Evolutionary conservation across 352 stramenopile genomes (phyloP), one percentile per base, ranked within the genome.

Genomic region (Pythium rishiriense): DNA sequence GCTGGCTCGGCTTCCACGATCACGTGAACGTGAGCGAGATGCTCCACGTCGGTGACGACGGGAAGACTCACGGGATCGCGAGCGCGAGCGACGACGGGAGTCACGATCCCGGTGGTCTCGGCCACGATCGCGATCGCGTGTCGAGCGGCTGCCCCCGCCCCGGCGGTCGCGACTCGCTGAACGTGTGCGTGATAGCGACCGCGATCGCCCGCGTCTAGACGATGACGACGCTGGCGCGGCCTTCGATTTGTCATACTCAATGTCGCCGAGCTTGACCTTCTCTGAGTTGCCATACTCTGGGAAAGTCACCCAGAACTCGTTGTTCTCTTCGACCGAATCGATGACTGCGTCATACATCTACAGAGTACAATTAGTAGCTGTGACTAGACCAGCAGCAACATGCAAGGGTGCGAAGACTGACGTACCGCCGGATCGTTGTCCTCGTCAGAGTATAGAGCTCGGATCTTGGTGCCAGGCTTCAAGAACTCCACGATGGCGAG

Each of bases 241-340:
- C 21, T 73, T 78, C 11, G 67, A 65, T 50, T 70, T 68, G 19
- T 78, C 70, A 53, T 97, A 89, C 77, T 98, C 88, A 58, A 99
- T 97, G 62, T 99, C 96, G 19, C 97, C 97, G 15, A 99, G 73
- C 19, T 75, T 73, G 9, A 99, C 88, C 53, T 97, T 94, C 65
- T 98, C 96, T 19, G 81, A 89, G 73, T 99, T 99, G 29, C 96
- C 96, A 79, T 99, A 99, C 69, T 98, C 93, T 5, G 94, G 88
- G 73, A 99, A 99, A 11, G 93, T 97, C 4, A 98, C 85, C 85
- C 82, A 93, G 51, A 79, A 94, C 54, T 87, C 43, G 57, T 92
- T 78, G 58, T 76, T 74, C 64, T 94, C 81, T 58, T 98, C 86
- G 0, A 98, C 90, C 21, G 87, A 84, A 71, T 98, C 95, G 50